Conservation (phyloP, 73 alveolate genomes). For the Stentor coeruleus region DNA sequence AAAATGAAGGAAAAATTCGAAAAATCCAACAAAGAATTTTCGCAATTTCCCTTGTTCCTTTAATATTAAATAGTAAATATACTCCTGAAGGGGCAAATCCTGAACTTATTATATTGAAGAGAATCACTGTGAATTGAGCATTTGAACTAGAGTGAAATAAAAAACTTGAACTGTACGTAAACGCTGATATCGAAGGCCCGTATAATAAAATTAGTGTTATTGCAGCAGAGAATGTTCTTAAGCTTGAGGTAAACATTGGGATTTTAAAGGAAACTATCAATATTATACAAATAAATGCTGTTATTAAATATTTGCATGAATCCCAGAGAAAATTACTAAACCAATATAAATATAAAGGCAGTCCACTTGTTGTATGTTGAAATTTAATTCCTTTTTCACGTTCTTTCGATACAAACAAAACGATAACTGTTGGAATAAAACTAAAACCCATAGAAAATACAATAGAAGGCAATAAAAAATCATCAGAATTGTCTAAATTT, state of each 20-base stretch:
- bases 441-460: conserved; percentile 29
- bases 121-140: too few relatives aligned
- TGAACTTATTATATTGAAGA: too few relatives aligned
- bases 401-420: conserved; percentile 35
- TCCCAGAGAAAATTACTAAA: conserved; percentile 79
- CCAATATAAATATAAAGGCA: conserved; percentile 85
- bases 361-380: conserved; percentile 84
- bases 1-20: conserved; percentile 84
- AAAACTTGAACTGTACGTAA: conserved; percentile 65
- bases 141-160: conserved; percentile 45
- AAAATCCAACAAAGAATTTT: conserved; percentile 69
- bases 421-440: conserved; percentile 38
- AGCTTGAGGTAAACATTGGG: conserved; percentile 31
- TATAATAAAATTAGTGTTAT: conserved; percentile 59
- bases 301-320: conserved; percentile 68
- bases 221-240: conserved; percentile 32
- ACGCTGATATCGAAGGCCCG: conserved; percentile 69
- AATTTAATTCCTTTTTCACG: conserved; percentile 43
- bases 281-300: conserved; percentile 65
- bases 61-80: conserved; percentile 50
- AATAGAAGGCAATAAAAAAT: conserved; percentile 24
- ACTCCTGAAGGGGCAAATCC: conserved; percentile 41
- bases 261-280: conserved; percentile 54
- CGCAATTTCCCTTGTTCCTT: conserved; percentile 50
- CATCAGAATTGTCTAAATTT: background rate